A percentile compares a stretch with the other conserved stretches of the same genome.
Conservation (phyloP, 148 eudicot species). For the Amaranthus hypochondriacus region DNA sequence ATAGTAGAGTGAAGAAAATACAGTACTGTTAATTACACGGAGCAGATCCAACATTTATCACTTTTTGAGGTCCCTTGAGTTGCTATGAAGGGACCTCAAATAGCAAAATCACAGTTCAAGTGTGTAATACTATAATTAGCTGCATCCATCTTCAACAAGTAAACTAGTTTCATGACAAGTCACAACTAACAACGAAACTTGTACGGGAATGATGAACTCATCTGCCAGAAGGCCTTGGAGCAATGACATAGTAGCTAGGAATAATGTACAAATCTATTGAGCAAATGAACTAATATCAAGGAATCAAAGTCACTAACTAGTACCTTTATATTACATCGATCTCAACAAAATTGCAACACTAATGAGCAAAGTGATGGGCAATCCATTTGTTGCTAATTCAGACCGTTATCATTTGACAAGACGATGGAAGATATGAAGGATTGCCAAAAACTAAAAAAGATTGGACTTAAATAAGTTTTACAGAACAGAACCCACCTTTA, state of each 20-base stretch:
- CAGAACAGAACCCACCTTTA: slow-evolving; percentile 14
- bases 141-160: no score
- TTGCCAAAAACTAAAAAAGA: slow-evolving; percentile 2
- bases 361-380: slow-evolving; percentile 12
- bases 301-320: slow-evolving; percentile 7
- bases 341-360: slow-evolving; percentile 17
- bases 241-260: background rate
- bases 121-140: no score
- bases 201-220: background rate
- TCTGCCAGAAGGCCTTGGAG: background rate
- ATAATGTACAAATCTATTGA: slow-evolving; percentile 20
- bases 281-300: slow-evolving; percentile 5
- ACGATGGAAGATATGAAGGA: background rate
- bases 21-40: no score
- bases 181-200: background rate
- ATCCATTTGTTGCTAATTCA: slow-evolving; percentile 13
- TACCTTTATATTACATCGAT: slow-evolving; percentile 20
- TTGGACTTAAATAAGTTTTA: slow-evolving; percentile 18
- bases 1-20: no score
- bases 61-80: no score
- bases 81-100: no score
- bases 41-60: no score
- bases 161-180: no score
- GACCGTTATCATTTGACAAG: background rate
- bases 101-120: no score